Base-by-base conservation (phyloP, 2,329 filamentous ascomycete genomes). In the Akanthomyces lecanii region DNA sequence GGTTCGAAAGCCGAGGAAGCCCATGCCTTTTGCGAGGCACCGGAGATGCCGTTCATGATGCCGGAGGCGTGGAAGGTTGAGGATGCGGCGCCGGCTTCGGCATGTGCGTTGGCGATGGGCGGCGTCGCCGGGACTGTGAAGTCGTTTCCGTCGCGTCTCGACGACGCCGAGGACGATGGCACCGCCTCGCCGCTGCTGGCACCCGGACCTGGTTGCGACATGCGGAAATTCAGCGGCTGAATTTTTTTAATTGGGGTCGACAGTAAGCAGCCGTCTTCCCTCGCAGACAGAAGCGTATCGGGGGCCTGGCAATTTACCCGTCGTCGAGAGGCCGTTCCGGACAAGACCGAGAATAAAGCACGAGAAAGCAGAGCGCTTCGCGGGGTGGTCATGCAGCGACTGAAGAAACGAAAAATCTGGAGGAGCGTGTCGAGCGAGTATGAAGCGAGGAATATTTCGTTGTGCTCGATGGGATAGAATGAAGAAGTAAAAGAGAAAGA, bases 61-160 rank as follows among this genome's bases (percentile, higher is more conserved):
- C 5, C 16, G 51, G 36, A 25, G 38, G 10, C 14, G 38, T 56
- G 5, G 33, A 16, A 23, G n/a, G 23, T 38, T 7, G 62, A 40
- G 18, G 57, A 28, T 12, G 57, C 47, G 28, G 28, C 28, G 28
- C 33, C 36, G 33, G 42, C 23, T 21, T 50, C 44, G 51, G 63
- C 53, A 51, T 23, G 52, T 42, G 63, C 47, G 38, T 57, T 36
- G 45, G 52, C 52, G 53, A 57, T 44, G 40, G 63, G 63, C 30
- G 63, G 63, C 53, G 63, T 64, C 38, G 51, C 58, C 52, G 63
- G 63, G 25, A 64, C 63, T 44, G 40, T 58, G 38, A 64, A 25
- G 52, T 64, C 60, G 60, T 25, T 56, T 30, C 58, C 63, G 63
- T 64, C 63, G 63, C 63, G 63, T 64, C 58, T 64, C 40, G 63